Evolutionary conservation across 129 eudicot species (phyloP).

Genomic region (Ambrosia trifida): DNA sequence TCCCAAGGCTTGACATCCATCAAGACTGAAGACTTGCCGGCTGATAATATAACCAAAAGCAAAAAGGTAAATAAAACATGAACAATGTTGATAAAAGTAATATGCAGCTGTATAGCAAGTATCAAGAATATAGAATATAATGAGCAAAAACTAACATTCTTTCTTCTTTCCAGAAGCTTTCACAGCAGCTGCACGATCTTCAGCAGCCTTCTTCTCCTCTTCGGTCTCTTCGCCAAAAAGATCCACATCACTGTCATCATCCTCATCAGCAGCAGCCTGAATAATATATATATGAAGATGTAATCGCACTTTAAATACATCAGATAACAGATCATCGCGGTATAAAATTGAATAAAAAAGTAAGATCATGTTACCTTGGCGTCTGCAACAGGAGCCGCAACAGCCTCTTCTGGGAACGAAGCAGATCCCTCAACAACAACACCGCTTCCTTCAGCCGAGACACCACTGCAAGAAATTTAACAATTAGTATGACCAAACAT

Average conservation of each 20-base stretch:
- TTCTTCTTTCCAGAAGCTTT: slow-evolving; percentile 92
- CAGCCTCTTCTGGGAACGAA: slow-evolving; percentile 46
- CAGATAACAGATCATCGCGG: neutral
- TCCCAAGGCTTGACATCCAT: slow-evolving; percentile 44
- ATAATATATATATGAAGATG: neutral
- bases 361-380: slow-evolving; percentile 38
- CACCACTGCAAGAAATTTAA: slow-evolving; percentile 51
- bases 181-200: slow-evolving; percentile 81
- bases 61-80: slow-evolving; percentile 11
- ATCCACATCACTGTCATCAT: slow-evolving; percentile 85
- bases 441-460: slow-evolving; percentile 87
- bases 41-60: slow-evolving; percentile 35
- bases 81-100: neutral
- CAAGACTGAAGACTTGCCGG: slow-evolving; percentile 60
- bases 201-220: slow-evolving; percentile 95
- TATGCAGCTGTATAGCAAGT: neutral
- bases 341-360: neutral
- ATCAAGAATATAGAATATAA: neutral
- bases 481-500: neutral
- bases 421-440: slow-evolving; percentile 75
- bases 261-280: slow-evolving; percentile 81
- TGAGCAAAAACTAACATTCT: slow-evolving; percentile 59
- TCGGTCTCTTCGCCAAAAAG: slow-evolving; percentile 97
- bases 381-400: slow-evolving; percentile 70
- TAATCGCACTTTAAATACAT: neutral